These are phyloP conservation scores for Termitomyces sp. DNA, from an alignment of 768 basidiomycete species.

Conservation along the genomic window DNA sequence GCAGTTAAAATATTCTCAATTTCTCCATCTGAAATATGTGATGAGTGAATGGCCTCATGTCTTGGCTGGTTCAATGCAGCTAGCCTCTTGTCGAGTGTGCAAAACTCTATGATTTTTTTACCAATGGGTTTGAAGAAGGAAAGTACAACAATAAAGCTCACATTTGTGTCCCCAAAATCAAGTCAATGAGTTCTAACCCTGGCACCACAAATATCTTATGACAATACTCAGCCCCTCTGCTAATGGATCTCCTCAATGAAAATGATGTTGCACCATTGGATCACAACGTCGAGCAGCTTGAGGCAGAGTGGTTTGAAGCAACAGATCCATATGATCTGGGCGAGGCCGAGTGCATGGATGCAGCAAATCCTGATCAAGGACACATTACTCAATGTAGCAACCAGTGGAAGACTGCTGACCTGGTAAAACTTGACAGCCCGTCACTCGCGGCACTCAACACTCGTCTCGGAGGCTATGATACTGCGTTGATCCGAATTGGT, in stretches of 20 bases:
- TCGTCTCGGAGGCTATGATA: too few relatives aligned
- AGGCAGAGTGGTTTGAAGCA: constrained; percentile 3
- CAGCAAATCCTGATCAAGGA: not conserved
- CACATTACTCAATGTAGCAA: constrained; percentile 1
- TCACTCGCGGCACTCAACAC: too few relatives aligned
- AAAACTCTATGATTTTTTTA: too few relatives aligned
- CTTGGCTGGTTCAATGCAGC: not conserved
- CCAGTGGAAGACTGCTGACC: too few relatives aligned
- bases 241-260: not conserved
- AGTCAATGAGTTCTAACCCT: not conserved
- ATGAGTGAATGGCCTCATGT: not conserved
- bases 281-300: not conserved
- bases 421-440: too few relatives aligned
- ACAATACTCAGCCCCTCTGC: not conserved
- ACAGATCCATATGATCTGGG: constrained; percentile 6
- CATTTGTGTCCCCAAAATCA: not conserved
- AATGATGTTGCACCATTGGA: not conserved
- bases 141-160: not conserved
- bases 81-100: not conserved
- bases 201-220: not conserved
- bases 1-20: not conserved
- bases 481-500: not conserved
- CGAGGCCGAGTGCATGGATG: not conserved
- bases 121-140: not conserved
- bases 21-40: not conserved